Percentiles rank a stretch among this genome's conserved stretches.
These are phyloP conservation scores for Mikania micrantha DNA, from an alignment of 129 eudicot species.

Conservation along the genomic window DNA sequence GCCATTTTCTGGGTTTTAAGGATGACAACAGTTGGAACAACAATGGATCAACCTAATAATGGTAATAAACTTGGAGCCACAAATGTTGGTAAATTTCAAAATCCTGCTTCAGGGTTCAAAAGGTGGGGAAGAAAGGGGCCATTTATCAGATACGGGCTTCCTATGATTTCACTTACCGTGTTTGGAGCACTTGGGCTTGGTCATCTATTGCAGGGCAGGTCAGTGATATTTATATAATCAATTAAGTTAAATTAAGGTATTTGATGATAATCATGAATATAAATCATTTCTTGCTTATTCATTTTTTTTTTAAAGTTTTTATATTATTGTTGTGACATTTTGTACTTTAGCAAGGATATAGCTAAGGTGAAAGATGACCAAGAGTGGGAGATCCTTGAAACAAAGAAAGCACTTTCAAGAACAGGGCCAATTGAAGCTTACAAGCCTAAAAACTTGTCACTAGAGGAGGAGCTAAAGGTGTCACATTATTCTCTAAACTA, in stretches of 20 bases:
- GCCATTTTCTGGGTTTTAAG: slow-evolving; percentile 20
- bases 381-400: slow-evolving; percentile 90
- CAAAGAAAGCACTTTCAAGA: slow-evolving; percentile 78
- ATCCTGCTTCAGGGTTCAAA: slow-evolving; percentile 47
- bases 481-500: neutral
- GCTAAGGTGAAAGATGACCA: slow-evolving; percentile 91
- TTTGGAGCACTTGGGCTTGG: slow-evolving; percentile 88
- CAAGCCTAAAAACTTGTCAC: slow-evolving; percentile 68
- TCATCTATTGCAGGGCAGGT: slow-evolving; percentile 93
- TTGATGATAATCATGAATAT: neutral
- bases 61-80: slow-evolving; percentile 7
- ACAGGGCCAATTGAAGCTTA: slow-evolving; percentile 80
- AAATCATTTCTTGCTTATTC: neutral
- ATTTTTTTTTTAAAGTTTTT: neutral
- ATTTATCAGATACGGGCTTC: slow-evolving; percentile 88
- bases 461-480: slow-evolving; percentile 90
- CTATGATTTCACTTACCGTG: slow-evolving; percentile 88
- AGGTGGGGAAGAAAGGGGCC: slow-evolving; percentile 88
- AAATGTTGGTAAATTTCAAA: slow-evolving; percentile 25
- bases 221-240: slow-evolving; percentile 6
- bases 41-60: slow-evolving; percentile 34
- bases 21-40: slow-evolving; percentile 39
- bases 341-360: slow-evolving; percentile 74
- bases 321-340: neutral
- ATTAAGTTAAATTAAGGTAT: neutral